phyloP scores from a whole-genome alignment of 1,284 basidiomycete species.

The Apiotrichum montevideense region DNA sequence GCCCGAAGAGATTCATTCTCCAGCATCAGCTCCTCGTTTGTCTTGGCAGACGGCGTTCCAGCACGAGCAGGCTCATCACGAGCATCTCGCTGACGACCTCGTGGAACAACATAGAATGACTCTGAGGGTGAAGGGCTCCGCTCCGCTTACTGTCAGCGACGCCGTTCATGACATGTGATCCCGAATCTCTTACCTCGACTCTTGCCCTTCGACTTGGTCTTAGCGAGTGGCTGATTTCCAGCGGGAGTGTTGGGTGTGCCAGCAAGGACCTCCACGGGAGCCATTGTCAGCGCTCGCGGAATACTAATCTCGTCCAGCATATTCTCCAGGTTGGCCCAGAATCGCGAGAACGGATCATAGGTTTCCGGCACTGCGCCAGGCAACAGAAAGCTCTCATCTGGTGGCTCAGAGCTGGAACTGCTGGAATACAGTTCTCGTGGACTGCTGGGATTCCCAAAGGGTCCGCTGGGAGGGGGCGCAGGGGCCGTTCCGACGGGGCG shows the following conservation, averaged over 20 bases:
- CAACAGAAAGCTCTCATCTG: constrained; percentile 32
- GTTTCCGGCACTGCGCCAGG: constrained; percentile 34
- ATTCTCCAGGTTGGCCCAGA: constrained; percentile 47
- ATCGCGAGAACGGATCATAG: constrained; percentile 44
- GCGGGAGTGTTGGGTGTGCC: neutral
- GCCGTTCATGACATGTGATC: too few relatives aligned
- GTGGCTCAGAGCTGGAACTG: constrained; percentile 30
- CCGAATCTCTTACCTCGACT: neutral
- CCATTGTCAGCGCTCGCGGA: constrained; percentile 30
- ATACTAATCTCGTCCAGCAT: constrained; percentile 44
- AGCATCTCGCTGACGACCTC: neutral
- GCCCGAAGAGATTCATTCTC: constrained; percentile 44
- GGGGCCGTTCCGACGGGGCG: constrained; percentile 18
- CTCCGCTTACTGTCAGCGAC: neutral
- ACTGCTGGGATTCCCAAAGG: constrained; percentile 2
- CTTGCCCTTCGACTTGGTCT: neutral
- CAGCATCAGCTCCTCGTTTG: constrained; percentile 44
- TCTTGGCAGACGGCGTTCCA: constrained; percentile 28
- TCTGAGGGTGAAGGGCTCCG: constrained; percentile 23
- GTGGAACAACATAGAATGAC: constrained; percentile 35
- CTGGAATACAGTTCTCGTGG: constrained; percentile 26
- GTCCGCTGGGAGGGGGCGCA: constrained; percentile 1
- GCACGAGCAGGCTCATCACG: neutral
- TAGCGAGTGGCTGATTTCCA: neutral
- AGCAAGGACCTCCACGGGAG: constrained; percentile 1